Conservation (phyloP, 352 stramenopile genomes). For the Phytopythium mirpurense region DNA sequence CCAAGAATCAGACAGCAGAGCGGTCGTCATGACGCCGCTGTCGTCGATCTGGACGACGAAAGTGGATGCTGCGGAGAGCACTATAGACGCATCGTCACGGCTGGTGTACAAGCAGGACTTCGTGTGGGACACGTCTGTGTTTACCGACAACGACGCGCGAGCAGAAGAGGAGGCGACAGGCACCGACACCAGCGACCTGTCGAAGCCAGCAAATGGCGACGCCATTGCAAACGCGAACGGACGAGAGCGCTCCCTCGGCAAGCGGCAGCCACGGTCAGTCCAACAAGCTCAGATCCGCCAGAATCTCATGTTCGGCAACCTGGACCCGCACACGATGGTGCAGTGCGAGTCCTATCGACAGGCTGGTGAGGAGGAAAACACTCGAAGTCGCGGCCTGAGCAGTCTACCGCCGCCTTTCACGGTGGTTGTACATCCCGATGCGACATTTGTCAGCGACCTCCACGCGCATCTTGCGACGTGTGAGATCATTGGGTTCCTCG, state of each 20-base stretch:
- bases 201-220: constrained; percentile 1
- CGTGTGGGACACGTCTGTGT: constrained; percentile 62
- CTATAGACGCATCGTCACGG: constrained; percentile 7
- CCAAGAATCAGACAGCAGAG: constrained; percentile 1
- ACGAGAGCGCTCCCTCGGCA: constrained; percentile 28
- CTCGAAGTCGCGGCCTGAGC: constrained; percentile 33
- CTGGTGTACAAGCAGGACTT: constrained; percentile 65
- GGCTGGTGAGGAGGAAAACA: constrained; percentile 31
- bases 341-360: constrained; percentile 66
- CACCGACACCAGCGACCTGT: constrained; percentile 6
- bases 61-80: constrained; percentile 7
- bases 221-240: constrained; percentile 6
- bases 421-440: constrained; percentile 87
- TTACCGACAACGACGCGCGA: constrained; percentile 27
- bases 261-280: constrained; percentile 60
- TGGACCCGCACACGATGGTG: constrained; percentile 86
- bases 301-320: constrained; percentile 58
- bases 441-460: constrained; percentile 88
- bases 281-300: constrained; percentile 80
- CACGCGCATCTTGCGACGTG: constrained; percentile 90
- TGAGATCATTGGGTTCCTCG: constrained; percentile 95
- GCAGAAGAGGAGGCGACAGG: neutral
- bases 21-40: constrained; percentile 27
- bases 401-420: constrained; percentile 76
- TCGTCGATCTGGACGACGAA: constrained; percentile 52